Evolutionary conservation across 2,329 filamentous ascomycete genomes (phyloP), one percentile per base, ranked within the genome.

Genomic region (Phoma sp.): DNA sequence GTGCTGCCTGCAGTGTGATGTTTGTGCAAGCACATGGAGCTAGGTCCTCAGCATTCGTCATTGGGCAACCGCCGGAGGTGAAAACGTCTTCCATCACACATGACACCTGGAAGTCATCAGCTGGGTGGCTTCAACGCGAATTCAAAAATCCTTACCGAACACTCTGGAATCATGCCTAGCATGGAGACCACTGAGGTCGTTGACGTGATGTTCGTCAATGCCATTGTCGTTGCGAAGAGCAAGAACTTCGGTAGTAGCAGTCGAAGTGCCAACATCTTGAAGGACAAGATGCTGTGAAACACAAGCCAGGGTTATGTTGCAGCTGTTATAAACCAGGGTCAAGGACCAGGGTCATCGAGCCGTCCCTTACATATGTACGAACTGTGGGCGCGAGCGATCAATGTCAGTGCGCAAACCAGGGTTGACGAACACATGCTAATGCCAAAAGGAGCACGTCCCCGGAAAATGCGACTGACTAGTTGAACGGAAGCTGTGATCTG

Each of bases 21-120:
- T 59, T 57, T 5, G 46, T 34, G 40, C 59, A 61, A 20, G 53
- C 45, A 45, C 59, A 61, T 9, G 32, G 25, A 15, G 50, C 37
- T 30, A 61, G n/a, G 9, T 48, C 53, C 21, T 29, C 12, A 18
- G 59, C 56, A 10, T 28, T 57, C 12, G 49, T 61, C 43, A 53
- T 42, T 14, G 56, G 53, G 23, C 59, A 61, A 10, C 47, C 53
- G 3, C 55, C 56, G 5, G 40, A 38, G 15, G 32, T 33, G 21
- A 61, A 61, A 12, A 59, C 21, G 12, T 59, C 50, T 5, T 47
- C 40, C 46, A 50, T 50, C 23, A 58, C 43, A 39, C 59, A 61
- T 43, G 49, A 18, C 26, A 52, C 25, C 59, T 61, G 17, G 17
- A n/a, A 34, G 3, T 7, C 26, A 25, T 39, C 7, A 34, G 38